These are phyloP conservation scores for Porphyrellus cyaneotinctus DNA, from an alignment of 768 basidiomycete species.

Conservation along the genomic window DNA sequence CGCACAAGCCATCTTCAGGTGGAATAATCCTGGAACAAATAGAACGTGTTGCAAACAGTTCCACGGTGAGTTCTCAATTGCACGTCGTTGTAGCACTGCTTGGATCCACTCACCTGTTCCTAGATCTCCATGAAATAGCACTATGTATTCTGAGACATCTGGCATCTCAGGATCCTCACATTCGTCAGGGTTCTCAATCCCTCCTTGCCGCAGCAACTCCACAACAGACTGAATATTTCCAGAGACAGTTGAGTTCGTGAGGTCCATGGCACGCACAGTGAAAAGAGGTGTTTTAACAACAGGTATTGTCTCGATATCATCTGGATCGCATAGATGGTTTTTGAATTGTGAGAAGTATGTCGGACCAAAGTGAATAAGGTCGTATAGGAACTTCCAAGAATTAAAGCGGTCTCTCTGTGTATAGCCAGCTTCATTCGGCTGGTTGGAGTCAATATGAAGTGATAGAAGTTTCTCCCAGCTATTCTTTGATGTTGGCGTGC, in stretches of 20 bases:
- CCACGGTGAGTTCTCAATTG: slow-evolving; percentile 18
- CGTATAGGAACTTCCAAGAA: background rate
- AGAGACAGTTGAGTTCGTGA: background rate
- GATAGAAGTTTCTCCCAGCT: no score
- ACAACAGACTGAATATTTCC: background rate
- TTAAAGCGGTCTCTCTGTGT: background rate
- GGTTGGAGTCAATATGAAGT: no score
- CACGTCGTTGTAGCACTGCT: background rate
- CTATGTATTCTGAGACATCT: background rate
- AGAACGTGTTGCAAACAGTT: slow-evolving; percentile 31
- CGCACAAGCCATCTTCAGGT: slow-evolving; percentile 23
- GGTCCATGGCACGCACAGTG: background rate
- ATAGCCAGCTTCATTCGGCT: no score
- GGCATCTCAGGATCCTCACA: background rate
- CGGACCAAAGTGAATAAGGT: background rate
- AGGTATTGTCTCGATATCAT: background rate
- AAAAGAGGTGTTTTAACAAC: background rate
- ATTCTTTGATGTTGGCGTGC: no score
- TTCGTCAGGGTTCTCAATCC: background rate
- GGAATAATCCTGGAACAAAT: slow-evolving; percentile 25
- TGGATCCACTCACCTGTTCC: slow-evolving; percentile 15
- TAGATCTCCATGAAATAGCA: background rate
- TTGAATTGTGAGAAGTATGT: background rate
- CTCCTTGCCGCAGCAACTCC: background rate
- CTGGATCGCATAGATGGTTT: background rate